phyloP scores from a whole-genome alignment of 495 filamentous ascomycete species.

The Cercophora sp. region DNA sequence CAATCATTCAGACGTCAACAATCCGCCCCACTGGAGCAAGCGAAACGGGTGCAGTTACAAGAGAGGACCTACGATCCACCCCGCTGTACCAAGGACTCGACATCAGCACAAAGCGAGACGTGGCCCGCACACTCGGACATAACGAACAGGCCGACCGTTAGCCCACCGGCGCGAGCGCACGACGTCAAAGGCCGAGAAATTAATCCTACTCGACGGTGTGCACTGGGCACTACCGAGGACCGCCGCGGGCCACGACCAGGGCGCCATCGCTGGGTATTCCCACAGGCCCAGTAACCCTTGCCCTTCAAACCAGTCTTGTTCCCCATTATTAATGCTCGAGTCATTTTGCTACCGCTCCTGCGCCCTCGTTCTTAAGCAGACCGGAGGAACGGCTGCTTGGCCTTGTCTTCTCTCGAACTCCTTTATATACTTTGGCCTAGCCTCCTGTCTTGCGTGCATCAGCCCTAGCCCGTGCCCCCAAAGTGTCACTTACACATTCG shows the following conservation, averaged over 20 bases:
- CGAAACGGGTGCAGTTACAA: not conserved
- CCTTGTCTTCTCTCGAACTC: constrained; percentile 6
- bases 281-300: constrained; percentile 9
- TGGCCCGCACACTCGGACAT: constrained; percentile 30
- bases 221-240: constrained; percentile 12
- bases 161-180: constrained; percentile 9
- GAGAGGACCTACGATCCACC: not conserved
- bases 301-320: constrained; percentile 12
- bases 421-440: not conserved
- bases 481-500: not conserved
- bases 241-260: not conserved
- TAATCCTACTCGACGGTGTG: constrained; percentile 1
- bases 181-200: constrained; percentile 16
- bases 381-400: not conserved
- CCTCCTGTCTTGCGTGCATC: constrained; percentile 2
- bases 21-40: not conserved
- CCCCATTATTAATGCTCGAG: constrained; percentile 27
- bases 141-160: constrained; percentile 35
- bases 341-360: constrained; percentile 19
- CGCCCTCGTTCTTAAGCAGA: constrained; percentile 14
- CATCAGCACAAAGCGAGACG: not conserved
- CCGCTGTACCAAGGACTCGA: too few species aligned
- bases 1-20: constrained; percentile 6
- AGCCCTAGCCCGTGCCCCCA: not conserved
- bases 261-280: not conserved